These are phyloP conservation scores for Salvia miltiorrhiza DNA, from an alignment of 257 asterid species.

Conservation along the genomic window DNA sequence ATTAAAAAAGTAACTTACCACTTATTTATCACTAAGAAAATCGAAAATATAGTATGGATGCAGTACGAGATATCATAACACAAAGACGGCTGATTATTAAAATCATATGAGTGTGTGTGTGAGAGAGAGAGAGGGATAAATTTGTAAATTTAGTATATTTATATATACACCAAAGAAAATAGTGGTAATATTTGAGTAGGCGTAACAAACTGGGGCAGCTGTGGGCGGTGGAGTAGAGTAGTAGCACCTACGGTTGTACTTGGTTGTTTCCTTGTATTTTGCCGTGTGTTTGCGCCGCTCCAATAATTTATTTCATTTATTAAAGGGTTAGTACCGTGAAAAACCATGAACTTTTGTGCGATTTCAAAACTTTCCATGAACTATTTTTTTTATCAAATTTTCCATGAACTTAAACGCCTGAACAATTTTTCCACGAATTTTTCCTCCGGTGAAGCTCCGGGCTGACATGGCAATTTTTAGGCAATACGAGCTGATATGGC, in stretches of 20 bases:
- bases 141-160: neutral
- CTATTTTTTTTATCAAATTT: no score
- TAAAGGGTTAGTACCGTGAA: no score
- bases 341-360: no score
- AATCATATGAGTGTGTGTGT: no score
- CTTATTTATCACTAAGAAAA: neutral
- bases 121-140: neutral
- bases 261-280: neutral
- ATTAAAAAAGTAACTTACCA: neutral
- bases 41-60: neutral
- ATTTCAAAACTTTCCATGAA: no score
- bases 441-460: no score
- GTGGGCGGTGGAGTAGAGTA: constrained; percentile 30
- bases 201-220: neutral
- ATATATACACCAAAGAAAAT: neutral
- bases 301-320: neutral
- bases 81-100: constrained; percentile 23
- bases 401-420: no score
- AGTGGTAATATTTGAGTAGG: neutral
- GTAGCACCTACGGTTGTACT: neutral
- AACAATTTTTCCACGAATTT: no score
- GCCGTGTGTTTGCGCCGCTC: constrained; percentile 9
- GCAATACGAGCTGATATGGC: no score
- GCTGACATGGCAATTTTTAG: no score
- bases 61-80: neutral